phyloP scores from a whole-genome alignment of 2,329 filamentous ascomycete species.

The Aspergillus unguis region DNA sequence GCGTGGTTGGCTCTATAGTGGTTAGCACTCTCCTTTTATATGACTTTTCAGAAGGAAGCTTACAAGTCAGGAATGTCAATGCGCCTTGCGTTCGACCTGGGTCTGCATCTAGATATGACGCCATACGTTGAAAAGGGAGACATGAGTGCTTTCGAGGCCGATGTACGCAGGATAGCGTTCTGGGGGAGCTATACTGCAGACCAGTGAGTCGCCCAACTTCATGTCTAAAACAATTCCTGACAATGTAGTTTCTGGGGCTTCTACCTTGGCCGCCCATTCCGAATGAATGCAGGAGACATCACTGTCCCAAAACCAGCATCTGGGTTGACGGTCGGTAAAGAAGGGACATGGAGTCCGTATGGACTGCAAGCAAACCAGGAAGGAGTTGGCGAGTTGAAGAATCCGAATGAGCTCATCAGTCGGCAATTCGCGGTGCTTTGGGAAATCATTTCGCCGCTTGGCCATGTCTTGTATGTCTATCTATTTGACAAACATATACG shows the following conservation, averaged over 20 bases:
- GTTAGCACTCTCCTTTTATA: constrained; percentile 21
- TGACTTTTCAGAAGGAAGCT: background rate
- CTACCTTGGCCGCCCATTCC: constrained; percentile 36
- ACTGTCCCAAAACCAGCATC: constrained; percentile 31
- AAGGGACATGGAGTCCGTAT: constrained; percentile 23
- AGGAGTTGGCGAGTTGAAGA: constrained; percentile 22
- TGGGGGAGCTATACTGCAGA: constrained; percentile 17
- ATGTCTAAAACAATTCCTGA: background rate
- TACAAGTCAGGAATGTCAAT: constrained; percentile 14
- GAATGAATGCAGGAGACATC: constrained; percentile 35
- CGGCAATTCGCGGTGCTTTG: constrained; percentile 41
- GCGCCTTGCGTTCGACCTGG: constrained; percentile 17
- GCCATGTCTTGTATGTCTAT: constrained; percentile 38
- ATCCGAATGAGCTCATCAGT: constrained; percentile 34
- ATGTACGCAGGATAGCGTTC: constrained; percentile 14
- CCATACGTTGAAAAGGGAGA: constrained; percentile 17
- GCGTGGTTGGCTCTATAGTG: constrained; percentile 43
- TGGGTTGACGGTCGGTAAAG: constrained; percentile 9
- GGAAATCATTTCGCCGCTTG: constrained; percentile 44
- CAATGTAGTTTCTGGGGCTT: constrained; percentile 26
- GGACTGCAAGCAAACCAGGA: constrained; percentile 16
- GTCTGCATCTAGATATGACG: constrained; percentile 16
- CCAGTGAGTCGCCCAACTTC: constrained; percentile 10
- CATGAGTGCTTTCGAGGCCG: constrained; percentile 15
- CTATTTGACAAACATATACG: background rate